Base-by-base conservation (phyloP, 306 rosid species). In the Rosa lucieae region DNA sequence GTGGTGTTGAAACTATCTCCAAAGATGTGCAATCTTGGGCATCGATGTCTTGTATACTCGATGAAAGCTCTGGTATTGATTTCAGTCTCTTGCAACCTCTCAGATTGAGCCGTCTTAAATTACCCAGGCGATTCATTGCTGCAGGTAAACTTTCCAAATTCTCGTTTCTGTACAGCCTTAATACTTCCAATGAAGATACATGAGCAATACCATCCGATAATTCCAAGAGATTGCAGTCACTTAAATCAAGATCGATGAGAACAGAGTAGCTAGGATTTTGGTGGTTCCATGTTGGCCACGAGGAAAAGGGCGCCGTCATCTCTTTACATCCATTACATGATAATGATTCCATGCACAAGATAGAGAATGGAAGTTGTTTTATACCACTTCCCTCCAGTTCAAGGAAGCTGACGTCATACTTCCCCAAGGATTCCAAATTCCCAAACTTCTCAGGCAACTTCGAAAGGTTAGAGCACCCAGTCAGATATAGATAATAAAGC, bases 361-460 rank as follows among this genome's bases (percentile, higher is more conserved):
- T 2, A 46, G 49, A 46, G 10, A 46, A 46, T 46, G 49, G 49
- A 46, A 46, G 49, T 46, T 46, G 49, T 46, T 46, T 7, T 46
- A 46, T 46, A 46, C 49, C 49, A 46, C 49, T 46, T 7, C 11
- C 49, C 12, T 46, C 2, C 49, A 26, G 29, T 26, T 26, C 29
- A 26, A 23, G 26, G 26, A 23, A 23, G 26, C 26, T 23, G 26
- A 23, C 26, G 26, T 23, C 26, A 23, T 23, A 23, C 26, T 23
- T 23, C 26, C 26, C 26, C 29, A 46, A 46, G 1, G 11, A 9
- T 8, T 46, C 6, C 11, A 46, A 46, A 46, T 8, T 7, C 49
- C 55, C 55, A 13, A 52, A 5, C 0, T 52, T 77, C 43, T 79
- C 67, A 0, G 78, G 78, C 35, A 79, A 72, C 14, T 37, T 20